Evolutionary conservation across 2,329 filamentous ascomycete genomes (phyloP), one percentile per base, ranked within the genome.

Genomic region (Colletotrichum tabaci): DNA sequence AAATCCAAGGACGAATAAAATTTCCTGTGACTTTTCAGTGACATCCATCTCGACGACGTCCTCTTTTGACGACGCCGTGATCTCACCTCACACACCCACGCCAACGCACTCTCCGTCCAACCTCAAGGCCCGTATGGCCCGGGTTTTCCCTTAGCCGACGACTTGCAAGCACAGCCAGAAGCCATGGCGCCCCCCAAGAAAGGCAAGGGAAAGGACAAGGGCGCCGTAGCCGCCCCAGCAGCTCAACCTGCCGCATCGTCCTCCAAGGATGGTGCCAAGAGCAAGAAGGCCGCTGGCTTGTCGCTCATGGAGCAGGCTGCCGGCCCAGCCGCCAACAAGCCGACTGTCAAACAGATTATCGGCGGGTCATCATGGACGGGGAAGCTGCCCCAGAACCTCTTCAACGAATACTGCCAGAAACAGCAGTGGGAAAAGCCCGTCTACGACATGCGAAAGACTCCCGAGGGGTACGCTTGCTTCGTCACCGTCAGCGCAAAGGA

Each of bases 361-460:
- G 96, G 95, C 52, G 96, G 96, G 60, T 91, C 94, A 70, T 98
- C 95, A 76, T 99, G 96, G 96, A 99, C 96, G 0, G 96, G 96
- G 50, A 99, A 99, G 81, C 85, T 99, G 42, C 96, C 96, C 1
- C 93, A 98, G 74, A 98, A 97, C 79, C 88, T 98, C 77, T 89
- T 98, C 74, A 94, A 93, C 46, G 96, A 98, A 85, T 94, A 97
- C 83, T 98, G 95, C 77, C 95, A 98, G 83, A 97, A 96, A 82
- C 94, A 97, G 81, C 94, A 94, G 80, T 99, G 96, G 96, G 93
- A 94, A 75, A 96, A 92, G 80, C 96, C 96, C 2, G 95, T 97
- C 74, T 99, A 98, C 81, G 93, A 92, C 74, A 94, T 94, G 87
- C 89, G 87, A 74, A 94, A 93, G 86, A 90, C 89, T 35, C 85